These are phyloP conservation scores for Saksenaea vasiformis DNA, from an alignment of 371 early-diverging fungal species.

Conservation along the genomic window DNA sequence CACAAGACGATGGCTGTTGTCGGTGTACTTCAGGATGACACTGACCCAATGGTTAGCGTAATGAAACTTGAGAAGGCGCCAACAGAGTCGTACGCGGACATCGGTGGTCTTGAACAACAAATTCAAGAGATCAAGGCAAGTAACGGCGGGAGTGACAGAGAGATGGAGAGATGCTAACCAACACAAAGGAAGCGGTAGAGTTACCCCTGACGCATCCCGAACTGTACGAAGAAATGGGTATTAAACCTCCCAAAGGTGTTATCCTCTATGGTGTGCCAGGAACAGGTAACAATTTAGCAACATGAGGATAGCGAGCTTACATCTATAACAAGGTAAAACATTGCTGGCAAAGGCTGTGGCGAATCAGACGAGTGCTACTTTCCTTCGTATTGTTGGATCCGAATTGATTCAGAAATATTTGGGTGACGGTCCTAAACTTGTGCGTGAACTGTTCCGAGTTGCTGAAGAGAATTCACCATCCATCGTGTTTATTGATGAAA, in stretches of 20 bases:
- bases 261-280: slow-evolving; percentile 99
- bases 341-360: slow-evolving; percentile 99
- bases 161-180: neutral
- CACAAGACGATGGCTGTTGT: slow-evolving; percentile 96
- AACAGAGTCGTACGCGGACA: slow-evolving; percentile 98
- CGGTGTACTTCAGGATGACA: slow-evolving; percentile 96
- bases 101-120: slow-evolving; percentile 99
- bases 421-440: slow-evolving; percentile 99
- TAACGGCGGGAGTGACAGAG: neutral
- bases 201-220: slow-evolving; percentile 99
- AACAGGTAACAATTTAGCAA: slow-evolving; percentile 66
- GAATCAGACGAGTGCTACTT: slow-evolving; percentile 99
- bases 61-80: slow-evolving; percentile 99
- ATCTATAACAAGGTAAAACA: slow-evolving; percentile 78
- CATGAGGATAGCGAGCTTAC: neutral
- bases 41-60: slow-evolving; percentile 99
- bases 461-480: slow-evolving; percentile 99
- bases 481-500: slow-evolving; percentile 99
- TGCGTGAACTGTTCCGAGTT: slow-evolving; percentile 98
- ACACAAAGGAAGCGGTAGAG: slow-evolving; percentile 92
- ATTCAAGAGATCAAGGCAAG: slow-evolving; percentile 98
- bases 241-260: slow-evolving; percentile 99
- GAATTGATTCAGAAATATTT: slow-evolving; percentile 99
- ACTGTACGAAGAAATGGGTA: slow-evolving; percentile 99
- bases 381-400: slow-evolving; percentile 99